Percentiles rank a stretch among this genome's conserved stretches.
These are phyloP conservation scores for Climacium dendroides DNA, from an alignment of 225 moss, liverwort and hornwort genomes.

Conservation along the genomic window DNA sequence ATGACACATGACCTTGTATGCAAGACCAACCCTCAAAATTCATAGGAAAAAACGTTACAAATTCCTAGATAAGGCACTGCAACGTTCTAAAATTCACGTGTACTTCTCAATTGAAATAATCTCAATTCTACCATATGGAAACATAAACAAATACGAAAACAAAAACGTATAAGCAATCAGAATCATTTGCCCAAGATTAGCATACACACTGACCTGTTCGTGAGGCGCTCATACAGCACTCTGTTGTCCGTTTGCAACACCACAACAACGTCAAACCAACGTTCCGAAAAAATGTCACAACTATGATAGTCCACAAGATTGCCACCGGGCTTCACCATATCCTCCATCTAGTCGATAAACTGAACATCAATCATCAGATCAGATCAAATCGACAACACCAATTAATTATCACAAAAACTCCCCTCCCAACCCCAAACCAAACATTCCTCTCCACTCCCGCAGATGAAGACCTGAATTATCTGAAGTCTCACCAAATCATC, in stretches of 20 bases:
- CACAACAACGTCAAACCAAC: constrained; percentile 77
- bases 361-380: background rate
- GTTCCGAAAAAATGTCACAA: constrained; percentile 84
- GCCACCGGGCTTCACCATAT: constrained; percentile 63
- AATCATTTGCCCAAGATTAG: background rate
- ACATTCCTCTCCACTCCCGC: background rate
- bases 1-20: background rate
- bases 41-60: background rate
- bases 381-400: background rate
- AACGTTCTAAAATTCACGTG: background rate
- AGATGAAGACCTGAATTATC: background rate
- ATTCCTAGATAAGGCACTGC: background rate
- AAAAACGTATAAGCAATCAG: background rate
- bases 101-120: background rate
- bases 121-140: background rate
- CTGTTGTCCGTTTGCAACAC: constrained; percentile 77
- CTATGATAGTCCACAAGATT: constrained; percentile 82
- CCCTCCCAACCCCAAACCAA: background rate
- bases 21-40: background rate
- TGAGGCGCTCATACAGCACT: constrained; percentile 76
- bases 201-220: constrained; percentile 43
- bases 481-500: constrained; percentile 57
- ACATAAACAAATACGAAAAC: background rate
- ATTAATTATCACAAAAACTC: background rate
- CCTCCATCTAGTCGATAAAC: constrained; percentile 82